These are phyloP conservation scores for Arthroderma sp. DNA, from an alignment of 2,329 filamentous ascomycete species.

Conservation along the genomic window DNA sequence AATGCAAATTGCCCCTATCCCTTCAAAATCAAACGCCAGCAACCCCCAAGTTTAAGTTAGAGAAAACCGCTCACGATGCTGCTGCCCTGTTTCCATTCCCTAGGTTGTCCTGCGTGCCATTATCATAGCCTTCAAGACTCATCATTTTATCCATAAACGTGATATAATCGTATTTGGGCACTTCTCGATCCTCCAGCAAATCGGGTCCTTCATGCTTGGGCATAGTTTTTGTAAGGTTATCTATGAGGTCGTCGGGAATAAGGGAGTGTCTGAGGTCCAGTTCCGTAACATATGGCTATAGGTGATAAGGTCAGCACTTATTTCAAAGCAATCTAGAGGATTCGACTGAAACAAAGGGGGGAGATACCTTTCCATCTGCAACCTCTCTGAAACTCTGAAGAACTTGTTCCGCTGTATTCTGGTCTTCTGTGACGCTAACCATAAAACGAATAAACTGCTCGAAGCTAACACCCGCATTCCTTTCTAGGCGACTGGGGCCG, in stretches of 20 bases:
- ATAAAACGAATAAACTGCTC: conserved; percentile 99
- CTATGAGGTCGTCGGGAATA: conserved; percentile 93
- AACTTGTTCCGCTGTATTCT: conserved; percentile 96
- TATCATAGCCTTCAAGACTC: conserved; percentile 21
- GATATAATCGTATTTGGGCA: conserved; percentile 90
- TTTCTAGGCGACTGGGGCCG: conserved; percentile 40
- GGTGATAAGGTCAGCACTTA: background rate
- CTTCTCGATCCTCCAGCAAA: conserved; percentile 66
- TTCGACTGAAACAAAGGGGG: background rate
- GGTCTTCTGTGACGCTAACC: conserved; percentile 97
- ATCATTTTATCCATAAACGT: conserved; percentile 90
- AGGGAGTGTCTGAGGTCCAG: conserved; percentile 89
- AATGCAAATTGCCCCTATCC: too few species aligned
- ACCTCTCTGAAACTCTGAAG: conserved; percentile 97
- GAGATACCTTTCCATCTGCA: conserved; percentile 71
- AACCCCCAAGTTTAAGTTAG: too few species aligned
- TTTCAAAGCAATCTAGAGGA: background rate
- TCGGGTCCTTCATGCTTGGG: conserved; percentile 74
- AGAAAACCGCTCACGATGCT: too few species aligned
- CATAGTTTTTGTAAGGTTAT: conserved; percentile 78
- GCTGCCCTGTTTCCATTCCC: too few species aligned
- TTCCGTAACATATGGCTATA: conserved; percentile 82
- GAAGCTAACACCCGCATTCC: conserved; percentile 66
- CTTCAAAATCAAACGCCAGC: too few species aligned
- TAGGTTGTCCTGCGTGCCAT: background rate